These are phyloP conservation scores for Rhododendron henanense DNA, from an alignment of 148 eudicot genomes.

Conservation along the genomic window DNA sequence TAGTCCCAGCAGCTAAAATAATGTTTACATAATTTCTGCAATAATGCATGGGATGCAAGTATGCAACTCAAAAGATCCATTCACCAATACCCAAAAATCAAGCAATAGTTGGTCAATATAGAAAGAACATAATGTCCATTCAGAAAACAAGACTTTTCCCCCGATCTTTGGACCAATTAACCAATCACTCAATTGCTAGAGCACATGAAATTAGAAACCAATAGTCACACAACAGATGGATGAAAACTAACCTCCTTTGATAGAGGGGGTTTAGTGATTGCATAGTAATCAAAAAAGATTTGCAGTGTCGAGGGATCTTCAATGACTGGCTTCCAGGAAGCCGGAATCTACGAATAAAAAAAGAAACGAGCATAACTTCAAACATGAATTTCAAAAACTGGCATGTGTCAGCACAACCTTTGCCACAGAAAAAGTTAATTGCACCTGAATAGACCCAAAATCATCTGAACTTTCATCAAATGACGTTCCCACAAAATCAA, in stretches of 20 bases:
- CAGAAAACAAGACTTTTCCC: not conserved
- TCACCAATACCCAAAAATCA: not conserved
- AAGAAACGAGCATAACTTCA: not conserved
- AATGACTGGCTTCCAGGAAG: constrained; percentile 74
- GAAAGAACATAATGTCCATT: not conserved
- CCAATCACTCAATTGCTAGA: not conserved
- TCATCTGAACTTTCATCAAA: constrained; percentile 96
- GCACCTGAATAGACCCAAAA: constrained; percentile 87
- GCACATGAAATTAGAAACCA: not conserved
- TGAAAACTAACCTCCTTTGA: constrained; percentile 78
- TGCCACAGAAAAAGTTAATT: constrained; percentile 5
- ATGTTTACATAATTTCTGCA: not conserved
- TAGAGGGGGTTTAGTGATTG: constrained; percentile 68
- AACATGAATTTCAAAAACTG: not conserved
- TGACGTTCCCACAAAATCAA: constrained; percentile 89
- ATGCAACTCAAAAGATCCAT: constrained; percentile 1
- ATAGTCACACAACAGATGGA: constrained; percentile 3
- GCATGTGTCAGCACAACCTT: not conserved
- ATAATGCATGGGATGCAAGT: not conserved
- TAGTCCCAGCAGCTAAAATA: not conserved
- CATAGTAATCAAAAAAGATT: constrained; percentile 87
- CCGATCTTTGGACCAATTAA: not conserved
- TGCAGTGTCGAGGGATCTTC: constrained; percentile 83
- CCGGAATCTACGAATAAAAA: constrained; percentile 51
- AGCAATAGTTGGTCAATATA: not conserved